phyloP scores from a whole-genome alignment of 257 asterid genomes.

The Penstemon barbatus region DNA sequence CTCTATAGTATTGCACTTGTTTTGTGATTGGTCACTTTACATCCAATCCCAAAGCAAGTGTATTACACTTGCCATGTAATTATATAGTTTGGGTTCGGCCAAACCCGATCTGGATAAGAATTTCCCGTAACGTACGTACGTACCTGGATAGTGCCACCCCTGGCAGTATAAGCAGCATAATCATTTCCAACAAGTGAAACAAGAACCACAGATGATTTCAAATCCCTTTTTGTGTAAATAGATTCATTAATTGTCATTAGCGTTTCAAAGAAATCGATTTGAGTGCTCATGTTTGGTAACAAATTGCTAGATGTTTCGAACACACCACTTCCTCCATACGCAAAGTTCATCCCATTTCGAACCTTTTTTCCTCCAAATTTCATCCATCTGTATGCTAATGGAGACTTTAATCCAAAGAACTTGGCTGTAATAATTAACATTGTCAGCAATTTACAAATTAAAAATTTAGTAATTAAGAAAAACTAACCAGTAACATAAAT shows the following conservation, averaged over 20 bases:
- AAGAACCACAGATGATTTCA: slow-evolving; percentile 54
- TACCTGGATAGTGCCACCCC: slow-evolving; percentile 68
- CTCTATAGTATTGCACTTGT: too few species aligned
- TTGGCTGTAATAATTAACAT: slow-evolving; percentile 48
- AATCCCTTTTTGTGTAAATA: slow-evolving; percentile 46
- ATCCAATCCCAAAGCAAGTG: too few species aligned
- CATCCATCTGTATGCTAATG: slow-evolving; percentile 66
- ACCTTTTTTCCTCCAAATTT: slow-evolving; percentile 43
- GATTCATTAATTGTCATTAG: slow-evolving; percentile 40
- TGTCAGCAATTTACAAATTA: neutral
- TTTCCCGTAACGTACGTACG: too few species aligned
- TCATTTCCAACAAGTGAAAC: slow-evolving; percentile 71
- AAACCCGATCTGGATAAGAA: too few species aligned
- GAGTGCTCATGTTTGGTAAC: slow-evolving; percentile 75
- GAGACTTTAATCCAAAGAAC: slow-evolving; percentile 66
- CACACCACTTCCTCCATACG: slow-evolving; percentile 94
- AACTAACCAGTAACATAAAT: too few species aligned
- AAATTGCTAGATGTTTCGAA: slow-evolving; percentile 49
- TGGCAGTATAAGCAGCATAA: slow-evolving; percentile 43
- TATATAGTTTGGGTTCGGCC: too few species aligned
- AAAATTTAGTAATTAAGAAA: too few species aligned
- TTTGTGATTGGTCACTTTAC: too few species aligned
- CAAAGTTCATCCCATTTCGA: slow-evolving; percentile 74
- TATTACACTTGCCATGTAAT: too few species aligned
- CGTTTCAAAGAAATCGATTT: slow-evolving; percentile 57